A percentile compares a stretch with the other conserved stretches of the same genome.
These are phyloP conservation scores for Sorghum bicolor DNA, from an alignment of 176 grass and related monocot genomes.

Conservation along the genomic window Sorghum_bicolor_NCBIv3 NC_012876.2:61330501-61331000, in stretches of 20 bases:
- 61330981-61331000: conserved; percentile 54
- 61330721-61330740: conserved; percentile 69
- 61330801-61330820: conserved; percentile 37
- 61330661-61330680: conserved; percentile 36
- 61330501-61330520: conserved; percentile 60
- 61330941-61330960: conserved; percentile 39
- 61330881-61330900: conserved; percentile 33
- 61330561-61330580: conserved; percentile 88
- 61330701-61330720: conserved; percentile 34
- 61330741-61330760: conserved; percentile 75
- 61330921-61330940: conserved; percentile 33
- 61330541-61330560: conserved; percentile 69
- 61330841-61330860: conserved; percentile 12
- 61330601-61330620: conserved; percentile 62
- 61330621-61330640: conserved; percentile 39
- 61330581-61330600: conserved; percentile 82
- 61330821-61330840: conserved; percentile 23
- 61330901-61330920: conserved; percentile 43
- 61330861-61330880: conserved; percentile 45
- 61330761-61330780: conserved; percentile 33
- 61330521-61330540: conserved; percentile 59
- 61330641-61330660: conserved; percentile 43
- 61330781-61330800: conserved; percentile 45
- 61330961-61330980: conserved; percentile 53
- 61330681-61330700: conserved; percentile 40